These are phyloP conservation scores for Claviceps digitariae DNA, from an alignment of 2,329 filamentous ascomycete species.

Conservation along the genomic window DNA sequence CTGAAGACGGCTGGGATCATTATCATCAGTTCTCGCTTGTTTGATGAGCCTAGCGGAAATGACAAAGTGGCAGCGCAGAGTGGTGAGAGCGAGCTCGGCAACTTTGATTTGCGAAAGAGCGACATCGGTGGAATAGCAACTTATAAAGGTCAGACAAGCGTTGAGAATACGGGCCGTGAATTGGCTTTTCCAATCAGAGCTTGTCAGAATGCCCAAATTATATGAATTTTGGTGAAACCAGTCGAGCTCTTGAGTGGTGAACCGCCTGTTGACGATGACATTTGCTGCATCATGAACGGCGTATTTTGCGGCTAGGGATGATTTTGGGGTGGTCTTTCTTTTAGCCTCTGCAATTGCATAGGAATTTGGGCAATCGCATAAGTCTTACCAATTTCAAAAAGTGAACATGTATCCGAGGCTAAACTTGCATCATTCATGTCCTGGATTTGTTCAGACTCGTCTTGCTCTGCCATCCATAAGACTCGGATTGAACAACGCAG, in stretches of 20 bases:
- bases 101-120: not conserved
- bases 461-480: slow-evolving; percentile 28
- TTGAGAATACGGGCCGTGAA: slow-evolving; percentile 42
- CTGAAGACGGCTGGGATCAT: slow-evolving; percentile 36
- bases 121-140: slow-evolving; percentile 32
- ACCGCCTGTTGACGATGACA: slow-evolving; percentile 31
- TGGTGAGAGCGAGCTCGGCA: slow-evolving; percentile 22
- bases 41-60: slow-evolving; percentile 26
- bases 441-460: slow-evolving; percentile 10
- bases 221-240: slow-evolving; percentile 80
- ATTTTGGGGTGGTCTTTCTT: slow-evolving; percentile 3
- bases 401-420: slow-evolving; percentile 37
- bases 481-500: slow-evolving; percentile 39
- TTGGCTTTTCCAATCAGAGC: slow-evolving; percentile 37
- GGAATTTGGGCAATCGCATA: not conserved
- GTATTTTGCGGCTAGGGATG: slow-evolving; percentile 13
- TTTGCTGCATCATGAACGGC: slow-evolving; percentile 23
- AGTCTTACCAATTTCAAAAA: slow-evolving; percentile 30
- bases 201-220: slow-evolving; percentile 56
- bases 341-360: not conserved
- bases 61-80: slow-evolving; percentile 60
- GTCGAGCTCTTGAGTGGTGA: slow-evolving; percentile 53
- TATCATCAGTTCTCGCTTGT: slow-evolving; percentile 7
- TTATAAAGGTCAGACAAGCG: slow-evolving; percentile 38
- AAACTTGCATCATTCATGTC: slow-evolving; percentile 5